These are phyloP conservation scores for Alternaria postmessia DNA, from an alignment of 2,329 filamentous ascomycete species.

Conservation along the genomic window DNA sequence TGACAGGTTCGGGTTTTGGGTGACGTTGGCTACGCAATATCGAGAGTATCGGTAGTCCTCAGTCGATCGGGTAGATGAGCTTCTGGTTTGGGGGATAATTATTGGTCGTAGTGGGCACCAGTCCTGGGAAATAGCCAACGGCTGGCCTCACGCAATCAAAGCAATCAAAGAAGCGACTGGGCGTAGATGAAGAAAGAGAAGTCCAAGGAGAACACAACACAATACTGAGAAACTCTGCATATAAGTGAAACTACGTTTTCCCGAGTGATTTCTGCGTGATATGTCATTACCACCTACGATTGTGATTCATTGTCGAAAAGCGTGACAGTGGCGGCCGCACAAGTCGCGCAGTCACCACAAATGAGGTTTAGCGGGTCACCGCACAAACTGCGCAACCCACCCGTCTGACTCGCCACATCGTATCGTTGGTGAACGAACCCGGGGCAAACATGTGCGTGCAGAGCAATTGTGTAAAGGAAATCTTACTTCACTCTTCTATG, in stretches of 20 bases:
- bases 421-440: not conserved
- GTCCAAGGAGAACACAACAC: slow-evolving; percentile 1
- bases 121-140: slow-evolving; percentile 27
- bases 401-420: not conserved
- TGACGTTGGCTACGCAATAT: slow-evolving; percentile 28
- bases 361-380: slow-evolving; percentile 16
- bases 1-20: not conserved
- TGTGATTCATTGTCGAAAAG: slow-evolving; percentile 5
- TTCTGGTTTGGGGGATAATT: slow-evolving; percentile 23
- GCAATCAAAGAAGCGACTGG: slow-evolving; percentile 27
- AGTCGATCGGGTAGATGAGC: slow-evolving; percentile 7
- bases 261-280: slow-evolving; percentile 9
- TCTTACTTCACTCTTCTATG: not conserved
- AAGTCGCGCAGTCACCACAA: slow-evolving; percentile 30
- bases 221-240: slow-evolving; percentile 1
- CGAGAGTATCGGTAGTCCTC: slow-evolving; percentile 11
- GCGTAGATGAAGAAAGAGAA: slow-evolving; percentile 15
- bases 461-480: not conserved
- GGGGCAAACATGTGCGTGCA: slow-evolving; percentile 8
- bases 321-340: slow-evolving; percentile 25
- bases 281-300: slow-evolving; percentile 23
- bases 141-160: slow-evolving; percentile 32
- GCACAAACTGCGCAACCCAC: slow-evolving; percentile 29
- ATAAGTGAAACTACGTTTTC: not conserved
- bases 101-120: slow-evolving; percentile 16